Conservation (phyloP, 805 yeast genomes). For the Komagataella kurtzmanii region DNA sequence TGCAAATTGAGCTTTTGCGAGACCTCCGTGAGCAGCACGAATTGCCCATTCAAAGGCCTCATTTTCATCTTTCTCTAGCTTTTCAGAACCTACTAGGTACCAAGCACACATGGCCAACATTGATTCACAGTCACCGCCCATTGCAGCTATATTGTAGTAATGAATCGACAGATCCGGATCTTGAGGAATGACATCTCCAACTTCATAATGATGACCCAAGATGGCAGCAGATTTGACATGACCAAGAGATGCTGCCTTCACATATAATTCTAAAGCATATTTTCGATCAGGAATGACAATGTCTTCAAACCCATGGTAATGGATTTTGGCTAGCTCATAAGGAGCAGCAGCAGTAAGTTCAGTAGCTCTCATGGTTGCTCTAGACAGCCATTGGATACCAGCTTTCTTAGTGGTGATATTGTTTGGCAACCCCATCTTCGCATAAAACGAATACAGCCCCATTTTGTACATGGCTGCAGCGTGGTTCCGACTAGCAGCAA, state of each 20-base stretch:
- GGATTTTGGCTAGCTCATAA: slow-evolving; percentile 77
- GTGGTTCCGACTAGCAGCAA: slow-evolving; percentile 84
- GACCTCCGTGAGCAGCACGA: slow-evolving; percentile 65
- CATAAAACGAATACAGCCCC: slow-evolving; percentile 77
- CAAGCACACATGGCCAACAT: slow-evolving; percentile 95
- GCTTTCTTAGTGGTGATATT: slow-evolving; percentile 60
- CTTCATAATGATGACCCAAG: slow-evolving; percentile 75
- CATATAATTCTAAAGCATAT: slow-evolving; percentile 77
- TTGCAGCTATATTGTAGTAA: slow-evolving; percentile 84
- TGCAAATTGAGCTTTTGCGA: slow-evolving; percentile 75
- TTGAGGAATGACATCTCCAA: slow-evolving; percentile 62
- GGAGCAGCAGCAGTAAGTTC: slow-evolving; percentile 90
- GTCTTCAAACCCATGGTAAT: slow-evolving; percentile 75
- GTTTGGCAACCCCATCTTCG: slow-evolving; percentile 68
- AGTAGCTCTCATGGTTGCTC: slow-evolving; percentile 77
- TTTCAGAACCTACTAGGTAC: slow-evolving; percentile 87
- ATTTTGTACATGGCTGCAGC: slow-evolving; percentile 94
- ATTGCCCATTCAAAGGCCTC: slow-evolving; percentile 95
- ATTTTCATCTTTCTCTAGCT: slow-evolving; percentile 63
- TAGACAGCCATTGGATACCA: slow-evolving; percentile 86
- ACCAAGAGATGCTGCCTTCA: slow-evolving; percentile 82
- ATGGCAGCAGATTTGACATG: slow-evolving; percentile 69
- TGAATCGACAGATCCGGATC: slow-evolving; percentile 81
- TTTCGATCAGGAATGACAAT: slow-evolving; percentile 71
- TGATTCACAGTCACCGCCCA: slow-evolving; percentile 75